Base-by-base conservation (phyloP, 1,284 basidiomycete genomes). In the Moniliella sp. region DNA sequence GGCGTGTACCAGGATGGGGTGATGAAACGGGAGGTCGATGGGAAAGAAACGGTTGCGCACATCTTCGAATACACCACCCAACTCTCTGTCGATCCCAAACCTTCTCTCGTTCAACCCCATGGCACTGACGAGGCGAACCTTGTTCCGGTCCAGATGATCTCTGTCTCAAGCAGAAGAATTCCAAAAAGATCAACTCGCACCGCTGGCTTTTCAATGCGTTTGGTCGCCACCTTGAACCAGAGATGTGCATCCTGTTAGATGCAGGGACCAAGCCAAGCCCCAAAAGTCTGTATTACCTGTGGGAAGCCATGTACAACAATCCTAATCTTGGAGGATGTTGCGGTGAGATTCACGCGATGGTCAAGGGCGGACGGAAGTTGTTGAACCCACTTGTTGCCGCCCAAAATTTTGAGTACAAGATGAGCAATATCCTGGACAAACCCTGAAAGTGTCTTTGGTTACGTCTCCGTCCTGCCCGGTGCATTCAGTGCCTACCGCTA, bases 401-500 rank as follows among this genome's bases (percentile, higher is more conserved):
- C 9, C 28, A 35, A 17, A 39, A 23, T 15, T 36, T 32, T 21
- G 38, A 76, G 71, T 79, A 79, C 65, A 80, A 81, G 62, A 72
- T 82, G 48, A 78, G 78, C 44, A 76, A 81, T 57, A 88, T 93
- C 43, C 67, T 93, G 26, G 86, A 93, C 63, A 94, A 94, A 62
- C 78, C 86, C 77, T 10, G 86, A 94, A 55, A 77, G 74, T 11
- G 68, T 88, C 46, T 91, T 91, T 50, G 84, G 82, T 16, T 80
- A 83, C 62, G 86, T 88, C 53, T 77, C 76, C 39, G 82, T 91
- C 31, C 65, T 67, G 13, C 66, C 59, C 12, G 82, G 82, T 57
- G 82, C 82, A 5, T 88, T 88, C 67, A 81, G 77, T 43, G 82
- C 82, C 8, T 88, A 86, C 62, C 71, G 80, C 25, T 86, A 83